Percentiles rank a stretch among this genome's conserved stretches.
Conservation (phyloP, 2,329 filamentous ascomycete species). For the Coniosporium tulheliwenetii region DNA sequence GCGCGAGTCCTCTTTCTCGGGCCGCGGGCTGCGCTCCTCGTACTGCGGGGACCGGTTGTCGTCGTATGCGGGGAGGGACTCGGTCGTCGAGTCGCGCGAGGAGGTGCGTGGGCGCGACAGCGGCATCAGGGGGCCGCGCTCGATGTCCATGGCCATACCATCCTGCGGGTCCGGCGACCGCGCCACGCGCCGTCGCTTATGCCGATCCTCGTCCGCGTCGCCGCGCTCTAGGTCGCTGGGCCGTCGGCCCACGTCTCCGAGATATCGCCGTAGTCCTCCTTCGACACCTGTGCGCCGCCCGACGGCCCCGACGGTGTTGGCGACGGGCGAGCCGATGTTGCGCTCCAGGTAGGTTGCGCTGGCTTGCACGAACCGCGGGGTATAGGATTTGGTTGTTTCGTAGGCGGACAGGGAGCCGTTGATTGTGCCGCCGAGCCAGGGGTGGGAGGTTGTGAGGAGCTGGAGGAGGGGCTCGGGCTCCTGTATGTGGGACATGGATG, state of each 20-base stretch:
- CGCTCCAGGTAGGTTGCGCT: slow-evolving; percentile 83
- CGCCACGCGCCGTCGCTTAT: slow-evolving; percentile 29
- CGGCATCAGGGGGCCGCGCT: slow-evolving; percentile 18
- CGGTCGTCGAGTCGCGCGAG: slow-evolving; percentile 49
- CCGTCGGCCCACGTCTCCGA: slow-evolving; percentile 38
- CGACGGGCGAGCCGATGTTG: slow-evolving; percentile 65
- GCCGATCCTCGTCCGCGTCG: slow-evolving; percentile 15
- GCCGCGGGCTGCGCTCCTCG: slow-evolving; percentile 33
- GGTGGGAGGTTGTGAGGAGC: slow-evolving; percentile 76
- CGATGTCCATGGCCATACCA: slow-evolving; percentile 26
- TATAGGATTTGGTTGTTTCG: slow-evolving; percentile 76
- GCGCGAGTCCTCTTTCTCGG: slow-evolving; percentile 13
- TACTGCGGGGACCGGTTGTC: slow-evolving; percentile 62
- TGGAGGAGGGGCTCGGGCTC: slow-evolving; percentile 69
- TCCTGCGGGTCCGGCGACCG: slow-evolving; percentile 17
- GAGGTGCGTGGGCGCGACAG: slow-evolving; percentile 13
- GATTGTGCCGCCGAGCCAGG: slow-evolving; percentile 70
- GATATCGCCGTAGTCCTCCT: slow-evolving; percentile 69
- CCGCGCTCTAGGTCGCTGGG: slow-evolving; percentile 33
- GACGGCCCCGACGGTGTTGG: slow-evolving; percentile 72
- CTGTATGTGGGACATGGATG: slow-evolving; percentile 26
- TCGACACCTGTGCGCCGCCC: slow-evolving; percentile 79
- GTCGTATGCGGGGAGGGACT: slow-evolving; percentile 73
- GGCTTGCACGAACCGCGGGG: slow-evolving; percentile 71
- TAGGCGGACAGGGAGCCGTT: slow-evolving; percentile 76